Percentiles rank a stretch among this genome's conserved stretches.
These are phyloP conservation scores for Fusarium denticulatum DNA, from an alignment of 2,329 filamentous ascomycete species.

Conservation along the genomic window DNA sequence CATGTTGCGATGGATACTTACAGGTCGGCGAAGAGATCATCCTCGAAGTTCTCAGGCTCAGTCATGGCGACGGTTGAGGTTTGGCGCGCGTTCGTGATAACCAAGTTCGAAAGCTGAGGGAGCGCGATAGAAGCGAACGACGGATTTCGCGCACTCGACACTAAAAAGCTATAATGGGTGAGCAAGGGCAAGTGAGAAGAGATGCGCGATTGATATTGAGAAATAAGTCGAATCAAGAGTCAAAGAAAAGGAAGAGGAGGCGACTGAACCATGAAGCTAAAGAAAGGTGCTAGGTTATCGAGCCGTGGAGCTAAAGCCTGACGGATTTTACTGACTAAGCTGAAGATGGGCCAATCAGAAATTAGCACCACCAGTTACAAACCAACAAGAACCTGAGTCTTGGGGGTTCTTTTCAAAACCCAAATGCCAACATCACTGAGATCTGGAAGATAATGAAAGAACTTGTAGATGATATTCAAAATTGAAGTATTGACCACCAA, in stretches of 20 bases:
- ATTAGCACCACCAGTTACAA: slow-evolving; percentile 1
- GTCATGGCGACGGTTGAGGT: slow-evolving; percentile 66
- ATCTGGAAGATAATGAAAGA: neutral
- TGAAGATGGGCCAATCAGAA: slow-evolving; percentile 11
- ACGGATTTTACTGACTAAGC: slow-evolving; percentile 37
- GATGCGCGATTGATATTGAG: neutral
- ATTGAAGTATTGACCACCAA: neutral
- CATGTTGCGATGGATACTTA: slow-evolving; percentile 58
- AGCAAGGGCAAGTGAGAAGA: neutral
- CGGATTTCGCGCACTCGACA: neutral
- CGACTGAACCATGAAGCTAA: slow-evolving; percentile 26
- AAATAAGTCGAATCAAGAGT: slow-evolving; percentile 11
- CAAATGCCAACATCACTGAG: neutral
- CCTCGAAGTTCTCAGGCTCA: slow-evolving; percentile 84
- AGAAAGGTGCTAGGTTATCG: slow-evolving; percentile 24
- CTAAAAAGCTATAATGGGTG: neutral
- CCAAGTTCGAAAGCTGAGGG: neutral
- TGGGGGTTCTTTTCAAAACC: neutral
- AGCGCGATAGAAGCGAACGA: slow-evolving; percentile 8
- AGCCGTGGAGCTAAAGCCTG: slow-evolving; percentile 27
- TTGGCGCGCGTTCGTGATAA: slow-evolving; percentile 17
- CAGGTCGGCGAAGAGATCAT: slow-evolving; percentile 96
- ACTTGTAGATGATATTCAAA: neutral
- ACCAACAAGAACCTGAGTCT: neutral
- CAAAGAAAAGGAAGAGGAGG: slow-evolving; percentile 21